Base-by-base conservation (phyloP, 345 rosid genomes). In the Pistacia vera region DNA sequence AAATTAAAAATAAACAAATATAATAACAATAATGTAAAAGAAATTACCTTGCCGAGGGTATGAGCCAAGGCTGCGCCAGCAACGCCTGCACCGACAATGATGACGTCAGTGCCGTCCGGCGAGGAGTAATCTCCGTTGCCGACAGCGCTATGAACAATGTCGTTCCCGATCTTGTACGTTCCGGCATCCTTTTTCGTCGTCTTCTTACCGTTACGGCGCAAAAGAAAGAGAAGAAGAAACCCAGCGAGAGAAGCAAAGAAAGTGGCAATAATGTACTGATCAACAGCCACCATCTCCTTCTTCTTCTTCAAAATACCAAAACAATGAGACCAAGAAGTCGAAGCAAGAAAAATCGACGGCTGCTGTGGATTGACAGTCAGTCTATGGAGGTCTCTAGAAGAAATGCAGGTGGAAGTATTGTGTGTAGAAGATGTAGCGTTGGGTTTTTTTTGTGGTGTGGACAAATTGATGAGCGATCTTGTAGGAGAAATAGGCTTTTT, bases 71-170 rank as follows among this genome's bases (percentile, higher is more conserved):
- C 95, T 1, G 97, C 84, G 16, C 98, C 98, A 12, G 97, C 97
- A 18, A 93, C 98, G 13, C 98, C 95, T 13, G 97, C 98, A 6
- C 98, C 97, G 10, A 91, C 92, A 54, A 93, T 81, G 80, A 93
- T 88, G 41, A 89, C 83, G 81, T 92, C 97, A 0, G 73, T 49
- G 46, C 63, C 84, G 4, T 66, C 80, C 55, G 72, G 72, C 51
- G 57, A 63, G 63, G 73, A 46, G 58, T 54, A 1, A 41, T 69
- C 46, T 18, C 71, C 71, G 13, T 48, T 57, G 11, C 8, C 25
- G 5, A 63, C 72, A 6, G 54, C n/a, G 60, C 68, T 38, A 2
- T 4, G 55, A 12, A 38, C 72, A 44, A 33, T 33, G 54, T 63
- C 75, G 54, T 71, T 76, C 16, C 64, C 78, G 65, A 63, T 67